A percentile compares a stretch with the other conserved stretches of the same genome.
Conservation (phyloP, 2,329 filamentous ascomycete species). For the Aspergillus novofumigatus region DNA sequence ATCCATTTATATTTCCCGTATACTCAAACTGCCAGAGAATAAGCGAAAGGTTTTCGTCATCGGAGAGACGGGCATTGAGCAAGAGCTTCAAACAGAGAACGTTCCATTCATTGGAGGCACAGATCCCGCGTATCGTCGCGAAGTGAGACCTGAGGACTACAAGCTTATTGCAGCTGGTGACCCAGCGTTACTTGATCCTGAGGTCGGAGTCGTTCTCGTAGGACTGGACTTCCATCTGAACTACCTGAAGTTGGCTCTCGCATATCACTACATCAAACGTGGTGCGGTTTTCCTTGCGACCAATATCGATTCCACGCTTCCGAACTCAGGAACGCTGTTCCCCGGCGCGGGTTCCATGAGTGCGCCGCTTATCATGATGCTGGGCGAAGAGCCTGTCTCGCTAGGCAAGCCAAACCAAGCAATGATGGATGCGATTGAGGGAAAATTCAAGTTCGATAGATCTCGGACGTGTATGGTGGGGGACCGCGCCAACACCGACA, state of each 20-base stretch:
- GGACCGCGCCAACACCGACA: conserved; percentile 90
- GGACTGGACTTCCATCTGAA: conserved; percentile 94
- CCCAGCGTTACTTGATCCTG: conserved; percentile 71
- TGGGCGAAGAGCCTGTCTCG: conserved; percentile 64
- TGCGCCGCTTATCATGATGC: conserved; percentile 71
- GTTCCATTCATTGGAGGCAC: conserved; percentile 82
- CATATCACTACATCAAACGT: conserved; percentile 74
- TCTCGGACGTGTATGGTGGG: conserved; percentile 90
- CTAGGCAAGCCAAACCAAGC: conserved; percentile 95
- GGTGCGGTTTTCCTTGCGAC: conserved; percentile 88
- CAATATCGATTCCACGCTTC: conserved; percentile 87
- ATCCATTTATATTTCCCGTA: conserved; percentile 91
- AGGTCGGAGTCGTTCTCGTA: conserved; percentile 83
- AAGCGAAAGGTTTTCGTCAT: conserved; percentile 94
- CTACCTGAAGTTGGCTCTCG: conserved; percentile 84
- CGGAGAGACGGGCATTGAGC: conserved; percentile 86
- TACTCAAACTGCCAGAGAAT: conserved; percentile 70
- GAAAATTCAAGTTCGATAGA: conserved; percentile 86
- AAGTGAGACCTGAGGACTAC: conserved; percentile 79
- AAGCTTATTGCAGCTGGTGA: conserved; percentile 66
- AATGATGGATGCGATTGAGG: conserved; percentile 99
- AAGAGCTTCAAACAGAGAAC: conserved; percentile 76
- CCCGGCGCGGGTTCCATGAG: conserved; percentile 84
- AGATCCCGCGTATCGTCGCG: conserved; percentile 70
- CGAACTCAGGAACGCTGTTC: conserved; percentile 76